phyloP scores from a whole-genome alignment of 495 filamentous ascomycete genomes.

The Hypoxylon fuscum region DNA sequence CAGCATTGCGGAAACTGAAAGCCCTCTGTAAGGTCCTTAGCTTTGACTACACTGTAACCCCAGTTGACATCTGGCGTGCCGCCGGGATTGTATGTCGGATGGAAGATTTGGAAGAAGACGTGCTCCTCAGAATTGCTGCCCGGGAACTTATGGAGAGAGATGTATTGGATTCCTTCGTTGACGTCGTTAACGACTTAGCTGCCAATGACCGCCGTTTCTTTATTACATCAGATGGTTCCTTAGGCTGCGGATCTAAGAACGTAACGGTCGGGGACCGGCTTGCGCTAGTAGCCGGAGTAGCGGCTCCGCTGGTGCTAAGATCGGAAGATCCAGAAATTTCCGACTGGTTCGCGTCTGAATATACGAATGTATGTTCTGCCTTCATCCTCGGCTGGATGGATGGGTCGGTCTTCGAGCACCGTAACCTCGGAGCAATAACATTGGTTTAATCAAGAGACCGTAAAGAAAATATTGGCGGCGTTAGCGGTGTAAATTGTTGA shows the following conservation, averaged over 20 bases:
- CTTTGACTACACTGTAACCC: no score
- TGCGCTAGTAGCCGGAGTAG: neutral
- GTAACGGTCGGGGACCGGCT: neutral
- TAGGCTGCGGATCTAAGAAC: neutral
- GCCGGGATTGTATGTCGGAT: no score
- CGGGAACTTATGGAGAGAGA: neutral
- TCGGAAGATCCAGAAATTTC: neutral
- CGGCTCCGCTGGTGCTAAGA: neutral
- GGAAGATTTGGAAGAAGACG: no score
- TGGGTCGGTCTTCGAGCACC: no score
- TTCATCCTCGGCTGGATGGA: neutral
- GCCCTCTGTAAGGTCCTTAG: no score
- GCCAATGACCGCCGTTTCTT: neutral
- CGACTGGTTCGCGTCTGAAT: neutral
- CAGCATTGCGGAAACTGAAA: no score
- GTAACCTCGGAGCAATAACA: no score
- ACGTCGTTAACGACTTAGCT: neutral
- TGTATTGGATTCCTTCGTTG: neutral
- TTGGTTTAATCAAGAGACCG: no score
- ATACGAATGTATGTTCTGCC: neutral
- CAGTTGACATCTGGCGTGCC: no score
- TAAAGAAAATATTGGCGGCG: no score
- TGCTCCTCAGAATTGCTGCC: no score
- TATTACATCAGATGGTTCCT: neutral
- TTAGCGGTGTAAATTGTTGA: no score